phyloP scores from a whole-genome alignment of 306 rosid genomes.

The Quercus wislizeni region DNA sequence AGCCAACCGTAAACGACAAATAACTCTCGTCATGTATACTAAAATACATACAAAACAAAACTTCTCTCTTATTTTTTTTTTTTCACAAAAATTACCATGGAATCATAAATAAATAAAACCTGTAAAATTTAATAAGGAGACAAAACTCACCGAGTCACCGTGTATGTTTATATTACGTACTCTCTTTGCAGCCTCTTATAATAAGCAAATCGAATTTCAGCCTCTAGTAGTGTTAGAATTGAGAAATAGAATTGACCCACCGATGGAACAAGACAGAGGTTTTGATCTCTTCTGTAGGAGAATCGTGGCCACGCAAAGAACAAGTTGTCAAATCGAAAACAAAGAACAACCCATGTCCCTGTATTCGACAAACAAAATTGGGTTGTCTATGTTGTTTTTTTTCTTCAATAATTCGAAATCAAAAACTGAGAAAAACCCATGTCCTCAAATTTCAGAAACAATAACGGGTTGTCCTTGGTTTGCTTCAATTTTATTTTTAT shows the following conservation, averaged over 20 bases:
- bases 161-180: conserved; percentile 13
- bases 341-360: neutral
- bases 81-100: conserved; percentile 4
- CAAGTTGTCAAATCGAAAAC: neutral
- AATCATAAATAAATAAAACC: conserved; percentile 6
- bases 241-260: neutral
- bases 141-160: conserved; percentile 53
- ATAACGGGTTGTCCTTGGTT: neutral
- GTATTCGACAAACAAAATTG: neutral
- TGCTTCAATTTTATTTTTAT: neutral
- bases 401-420: neutral
- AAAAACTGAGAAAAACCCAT: conserved; percentile 8
- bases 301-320: conserved; percentile 17
- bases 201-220: conserved; percentile 15
- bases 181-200: conserved; percentile 1
- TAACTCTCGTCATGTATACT: conserved; percentile 18
- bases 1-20: conserved; percentile 38
- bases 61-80: neutral
- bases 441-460: neutral
- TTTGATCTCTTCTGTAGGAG: conserved; percentile 3
- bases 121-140: conserved; percentile 11
- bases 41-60: conserved; percentile 15
- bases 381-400: neutral
- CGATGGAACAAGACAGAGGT: conserved; percentile 16
- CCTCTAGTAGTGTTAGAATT: neutral